A percentile compares a stretch with the other conserved stretches of the same genome.
Evolutionary conservation across 2,329 filamentous ascomycete genomes (phyloP).

Genomic region (Neonectria neomacrospora): DNA sequence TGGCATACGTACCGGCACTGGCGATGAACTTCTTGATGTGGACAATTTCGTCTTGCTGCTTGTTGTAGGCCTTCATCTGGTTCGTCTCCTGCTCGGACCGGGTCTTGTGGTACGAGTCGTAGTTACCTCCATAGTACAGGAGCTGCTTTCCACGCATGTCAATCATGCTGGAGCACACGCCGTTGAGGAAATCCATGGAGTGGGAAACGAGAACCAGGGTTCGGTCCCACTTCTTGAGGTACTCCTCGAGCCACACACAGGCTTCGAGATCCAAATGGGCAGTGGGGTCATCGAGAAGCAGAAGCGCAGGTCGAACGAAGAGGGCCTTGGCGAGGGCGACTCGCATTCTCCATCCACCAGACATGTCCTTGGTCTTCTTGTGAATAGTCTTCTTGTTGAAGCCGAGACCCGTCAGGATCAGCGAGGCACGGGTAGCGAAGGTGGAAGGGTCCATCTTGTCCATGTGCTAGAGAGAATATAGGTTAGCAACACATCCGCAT

Average conservation of each 20-base stretch:
- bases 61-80: conserved; percentile 98
- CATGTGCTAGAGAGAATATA: conserved; percentile 75
- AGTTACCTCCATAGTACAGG: conserved; percentile 99
- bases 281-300: conserved; percentile 97
- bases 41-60: conserved; percentile 98
- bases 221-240: conserved; percentile 99
- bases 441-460: conserved; percentile 99
- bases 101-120: conserved; percentile 98
- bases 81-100: conserved; percentile 94
- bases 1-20: conserved; percentile 99
- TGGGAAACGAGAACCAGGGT: conserved; percentile 97
- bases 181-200: conserved; percentile 99
- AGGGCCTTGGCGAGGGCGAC: conserved; percentile 96
- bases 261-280: conserved; percentile 99
- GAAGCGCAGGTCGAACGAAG: conserved; percentile 96
- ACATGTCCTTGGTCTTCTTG: conserved; percentile 99
- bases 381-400: conserved; percentile 99
- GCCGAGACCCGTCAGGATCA: conserved; percentile 97
- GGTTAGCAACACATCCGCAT: conserved; percentile 30
- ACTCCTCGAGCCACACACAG: conserved; percentile 99
- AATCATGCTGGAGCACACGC: conserved; percentile 98
- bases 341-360: conserved; percentile 99
- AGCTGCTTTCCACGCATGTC: conserved; percentile 94
- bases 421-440: conserved; percentile 92
- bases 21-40: conserved; percentile 99